Base-by-base conservation (phyloP, 2,329 filamentous ascomycete species). In the Aspergillus floridensis region DNA sequence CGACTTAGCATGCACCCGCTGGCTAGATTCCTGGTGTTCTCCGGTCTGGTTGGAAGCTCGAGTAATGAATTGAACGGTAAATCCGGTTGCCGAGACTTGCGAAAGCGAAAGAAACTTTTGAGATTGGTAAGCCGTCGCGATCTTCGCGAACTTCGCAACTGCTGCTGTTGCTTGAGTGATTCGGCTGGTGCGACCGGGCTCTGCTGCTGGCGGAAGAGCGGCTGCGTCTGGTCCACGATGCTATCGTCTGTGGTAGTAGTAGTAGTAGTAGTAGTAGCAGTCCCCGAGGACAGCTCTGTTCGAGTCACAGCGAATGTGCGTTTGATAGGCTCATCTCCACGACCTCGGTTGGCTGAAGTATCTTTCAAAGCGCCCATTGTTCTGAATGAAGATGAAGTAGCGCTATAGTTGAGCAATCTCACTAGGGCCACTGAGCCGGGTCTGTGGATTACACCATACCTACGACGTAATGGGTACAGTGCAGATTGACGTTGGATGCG, bases 61-160 rank as follows among this genome's bases (percentile, higher is more conserved):
- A 24, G 10, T 19, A 32, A 21, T 24, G n/a, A 32, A 16, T 50
- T 38, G 22, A 54, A 46, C 21, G 24, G 16, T 46, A 57, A 35
- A 24, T 50, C 61, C 24, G 38, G 50, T 14, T 44, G 63, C 22
- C 59, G 63, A 44, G 48, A 47, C 51, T 53, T 66, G 35, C 61
- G 62, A 5, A 60, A 49, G 29, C 63, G 62, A 41, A 70, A 60
- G 29, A 66, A 56, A 11, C 60, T 61, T 54, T 58, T 61, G 31
- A 69, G 57, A 2, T 60, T 63, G 38, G 50, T 49, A 11, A 70
- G 50, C 24, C 63, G 51, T 46, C 59, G 57, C 5, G 59, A 65
- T 31, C 59, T 49, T 51, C 54, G 32, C 32, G 32, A 35, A 35
- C 59, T 56, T 59, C 31, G 32, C 60, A 10, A 49, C 56, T 12